phyloP scores from a whole-genome alignment of 73 alveolate species.

The Paramecium pentaurelia region DNA sequence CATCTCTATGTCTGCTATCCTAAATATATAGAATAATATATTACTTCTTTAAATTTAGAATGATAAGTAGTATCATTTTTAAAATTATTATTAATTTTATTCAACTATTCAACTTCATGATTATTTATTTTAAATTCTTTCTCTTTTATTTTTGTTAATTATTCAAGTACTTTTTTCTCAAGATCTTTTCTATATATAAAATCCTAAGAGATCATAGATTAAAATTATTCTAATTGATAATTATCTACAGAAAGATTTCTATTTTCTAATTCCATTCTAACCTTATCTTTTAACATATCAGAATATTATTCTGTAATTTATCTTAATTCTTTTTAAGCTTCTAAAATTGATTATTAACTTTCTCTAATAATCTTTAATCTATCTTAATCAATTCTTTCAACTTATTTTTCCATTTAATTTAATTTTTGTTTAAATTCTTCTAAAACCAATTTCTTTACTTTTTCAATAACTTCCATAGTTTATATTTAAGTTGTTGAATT shows the following conservation, averaged over 20 bases:
- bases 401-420: background rate
- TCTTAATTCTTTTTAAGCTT: background rate
- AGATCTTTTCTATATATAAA: background rate
- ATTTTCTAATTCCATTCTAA: background rate
- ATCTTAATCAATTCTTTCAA: constrained; percentile 9
- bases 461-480: constrained; percentile 37
- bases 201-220: background rate
- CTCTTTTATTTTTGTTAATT: background rate
- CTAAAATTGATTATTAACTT: background rate
- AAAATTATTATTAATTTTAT: background rate
- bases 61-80: background rate
- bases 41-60: background rate
- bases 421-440: background rate
- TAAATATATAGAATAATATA: background rate
- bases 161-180: background rate
- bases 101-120: background rate
- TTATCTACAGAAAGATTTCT: background rate
- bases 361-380: background rate
- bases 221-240: background rate
- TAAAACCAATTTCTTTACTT: background rate
- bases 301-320: background rate
- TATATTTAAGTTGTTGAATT: background rate
- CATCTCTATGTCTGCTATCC: background rate
- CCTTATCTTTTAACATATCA: constrained; percentile 6
- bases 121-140: constrained; percentile 11